phyloP scores from a whole-genome alignment of 2,329 filamentous ascomycete genomes.

The Botrytis cinerea region DNA sequence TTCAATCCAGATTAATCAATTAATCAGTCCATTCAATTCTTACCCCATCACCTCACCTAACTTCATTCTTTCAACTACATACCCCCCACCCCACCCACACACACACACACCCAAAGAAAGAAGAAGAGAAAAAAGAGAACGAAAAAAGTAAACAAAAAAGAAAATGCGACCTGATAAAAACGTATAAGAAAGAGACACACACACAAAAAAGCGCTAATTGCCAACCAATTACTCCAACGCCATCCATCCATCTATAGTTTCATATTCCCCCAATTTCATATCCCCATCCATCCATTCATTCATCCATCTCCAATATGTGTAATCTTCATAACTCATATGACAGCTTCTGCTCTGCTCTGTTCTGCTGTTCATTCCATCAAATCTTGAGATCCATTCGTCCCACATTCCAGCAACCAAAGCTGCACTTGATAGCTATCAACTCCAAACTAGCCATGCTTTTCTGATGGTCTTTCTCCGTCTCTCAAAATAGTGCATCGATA shows the following conservation, averaged over 20 bases:
- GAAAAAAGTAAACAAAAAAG: not conserved
- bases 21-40: not conserved
- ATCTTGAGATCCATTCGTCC: not conserved
- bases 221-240: conserved; percentile 2
- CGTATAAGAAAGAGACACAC: not conserved
- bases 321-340: conserved; percentile 16
- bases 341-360: not conserved
- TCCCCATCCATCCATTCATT: not conserved
- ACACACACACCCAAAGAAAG: not conserved
- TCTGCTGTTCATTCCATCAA: not conserved
- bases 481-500: not conserved
- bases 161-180: not conserved
- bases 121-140: not conserved
- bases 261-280: not conserved
- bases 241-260: conserved; percentile 5
- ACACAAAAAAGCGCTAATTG: not conserved
- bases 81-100: not conserved
- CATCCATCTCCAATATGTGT: not conserved
- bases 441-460: not conserved
- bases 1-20: not conserved
- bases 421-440: not conserved
- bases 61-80: not conserved
- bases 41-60: not conserved
- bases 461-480: not conserved
- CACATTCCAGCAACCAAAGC: not conserved